Evolutionary conservation across 805 yeast species (phyloP).

Genomic region (Schwanniomyces occidentalis): DNA sequence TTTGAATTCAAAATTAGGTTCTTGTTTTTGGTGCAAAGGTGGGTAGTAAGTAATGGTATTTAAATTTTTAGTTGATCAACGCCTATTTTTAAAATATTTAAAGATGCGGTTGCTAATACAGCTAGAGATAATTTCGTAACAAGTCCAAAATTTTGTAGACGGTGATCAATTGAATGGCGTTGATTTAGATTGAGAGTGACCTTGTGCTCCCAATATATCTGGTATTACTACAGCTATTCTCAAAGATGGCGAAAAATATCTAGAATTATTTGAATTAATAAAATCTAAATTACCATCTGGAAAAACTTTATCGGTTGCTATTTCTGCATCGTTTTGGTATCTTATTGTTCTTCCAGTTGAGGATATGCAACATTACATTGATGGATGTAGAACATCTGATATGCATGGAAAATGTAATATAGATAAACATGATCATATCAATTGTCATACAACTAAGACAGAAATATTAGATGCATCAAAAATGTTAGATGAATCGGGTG

Average conservation of each 20-base stretch:
- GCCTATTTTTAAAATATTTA: no score
- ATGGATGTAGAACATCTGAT: constrained; percentile 19
- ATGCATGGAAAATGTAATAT: constrained; percentile 14
- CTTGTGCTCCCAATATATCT: no score
- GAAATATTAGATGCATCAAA: constrained; percentile 9
- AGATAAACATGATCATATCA: constrained; percentile 3
- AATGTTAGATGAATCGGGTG: constrained; percentile 18
- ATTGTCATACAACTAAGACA: constrained; percentile 15
- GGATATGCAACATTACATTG: constrained; percentile 14
- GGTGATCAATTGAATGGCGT: constrained; percentile 17
- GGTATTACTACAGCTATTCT: no score
- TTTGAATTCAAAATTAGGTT: constrained; percentile 12
- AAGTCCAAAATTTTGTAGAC: constrained; percentile 12
- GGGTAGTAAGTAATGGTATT: constrained; percentile 13
- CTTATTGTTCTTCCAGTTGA: constrained; percentile 15
- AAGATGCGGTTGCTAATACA: constrained; percentile 12
- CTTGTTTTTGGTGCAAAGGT: constrained; percentile 18
- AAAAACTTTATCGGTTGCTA: constrained; percentile 16
- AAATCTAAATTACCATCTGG: constrained; percentile 11
- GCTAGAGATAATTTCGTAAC: constrained; percentile 14
- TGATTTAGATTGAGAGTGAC: constrained; percentile 23
- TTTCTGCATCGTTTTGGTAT: constrained; percentile 17
- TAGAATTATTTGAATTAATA: constrained; percentile 12
- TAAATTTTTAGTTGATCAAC: no score
- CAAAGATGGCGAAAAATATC: constrained; percentile 15